A percentile compares a stretch with the other conserved stretches of the same genome.
Conservation (phyloP, 2,329 filamentous ascomycete species). For the Penicillium expansum region DNA sequence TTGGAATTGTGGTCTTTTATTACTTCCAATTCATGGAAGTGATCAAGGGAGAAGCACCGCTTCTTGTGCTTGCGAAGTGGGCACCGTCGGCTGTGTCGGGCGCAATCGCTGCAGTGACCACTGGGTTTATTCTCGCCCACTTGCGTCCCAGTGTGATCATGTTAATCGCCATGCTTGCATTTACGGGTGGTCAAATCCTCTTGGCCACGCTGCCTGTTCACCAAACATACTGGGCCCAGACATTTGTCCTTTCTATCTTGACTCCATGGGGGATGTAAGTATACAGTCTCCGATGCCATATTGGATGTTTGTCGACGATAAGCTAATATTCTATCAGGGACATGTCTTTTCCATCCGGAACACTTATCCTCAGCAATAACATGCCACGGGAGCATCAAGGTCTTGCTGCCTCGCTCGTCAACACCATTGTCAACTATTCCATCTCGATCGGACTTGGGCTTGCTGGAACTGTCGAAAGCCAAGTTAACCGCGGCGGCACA, state of each 20-base stretch:
- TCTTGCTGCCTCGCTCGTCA: conserved; percentile 56
- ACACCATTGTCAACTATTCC: conserved; percentile 66
- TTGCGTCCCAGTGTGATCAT: conserved; percentile 36
- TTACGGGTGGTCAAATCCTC: conserved; percentile 38
- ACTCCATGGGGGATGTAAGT: conserved; percentile 34
- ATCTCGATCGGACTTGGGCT: conserved; percentile 67
- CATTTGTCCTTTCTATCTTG: conserved; percentile 30
- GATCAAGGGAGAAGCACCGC: conserved; percentile 29
- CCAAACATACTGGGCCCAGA: conserved; percentile 45
- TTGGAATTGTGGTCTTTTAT: conserved; percentile 57
- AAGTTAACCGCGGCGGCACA: conserved; percentile 41
- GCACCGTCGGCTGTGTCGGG: conserved; percentile 30
- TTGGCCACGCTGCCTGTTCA: conserved; percentile 41
- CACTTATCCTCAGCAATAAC: conserved; percentile 58
- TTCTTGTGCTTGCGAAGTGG: conserved; percentile 32
- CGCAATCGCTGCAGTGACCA: conserved; percentile 33
- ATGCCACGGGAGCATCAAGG: conserved; percentile 51
- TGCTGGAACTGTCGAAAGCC: conserved; percentile 61
- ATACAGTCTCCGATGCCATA: not conserved
- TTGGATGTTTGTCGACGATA: not conserved
- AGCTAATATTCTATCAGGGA: conserved; percentile 50
- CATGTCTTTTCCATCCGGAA: conserved; percentile 64
- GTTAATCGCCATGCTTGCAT: conserved; percentile 34
- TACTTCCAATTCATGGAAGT: conserved; percentile 51
- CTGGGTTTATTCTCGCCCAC: conserved; percentile 34